phyloP scores from a whole-genome alignment of 1,139 yeast genomes.

The Geotrichum europaeum region DNA sequence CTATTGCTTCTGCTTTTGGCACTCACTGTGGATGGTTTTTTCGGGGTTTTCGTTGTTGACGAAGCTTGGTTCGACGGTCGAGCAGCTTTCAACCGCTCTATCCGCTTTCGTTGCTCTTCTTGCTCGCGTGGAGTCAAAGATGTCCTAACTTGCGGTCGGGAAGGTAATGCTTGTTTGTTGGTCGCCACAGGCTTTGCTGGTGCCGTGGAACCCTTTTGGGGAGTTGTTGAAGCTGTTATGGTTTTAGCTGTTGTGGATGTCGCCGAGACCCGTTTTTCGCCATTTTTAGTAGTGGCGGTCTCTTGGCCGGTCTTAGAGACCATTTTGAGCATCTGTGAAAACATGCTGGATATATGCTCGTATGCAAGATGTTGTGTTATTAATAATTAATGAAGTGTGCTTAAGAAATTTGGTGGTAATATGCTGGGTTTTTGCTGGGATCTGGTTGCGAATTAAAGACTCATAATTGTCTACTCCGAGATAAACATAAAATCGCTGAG shows the following conservation, averaged over 20 bases:
- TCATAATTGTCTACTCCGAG: not conserved
- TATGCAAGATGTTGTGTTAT: not conserved
- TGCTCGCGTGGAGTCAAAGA: conserved; percentile 25
- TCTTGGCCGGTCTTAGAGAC: conserved; percentile 19
- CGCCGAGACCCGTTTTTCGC: not conserved
- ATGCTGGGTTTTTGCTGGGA: not conserved
- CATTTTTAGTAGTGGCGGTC: not conserved
- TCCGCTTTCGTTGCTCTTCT: conserved; percentile 27
- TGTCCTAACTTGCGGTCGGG: conserved; percentile 6
- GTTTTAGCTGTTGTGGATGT: not conserved
- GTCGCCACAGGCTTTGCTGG: not conserved
- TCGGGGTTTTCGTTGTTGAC: conserved; percentile 18
- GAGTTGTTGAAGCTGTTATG: not conserved
- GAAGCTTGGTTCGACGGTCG: conserved; percentile 16
- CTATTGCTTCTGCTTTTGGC: conserved; percentile 2
- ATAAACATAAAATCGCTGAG: not conserved
- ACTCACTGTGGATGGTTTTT: conserved; percentile 17
- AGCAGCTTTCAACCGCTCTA: conserved; percentile 31
- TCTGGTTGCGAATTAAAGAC: not conserved
- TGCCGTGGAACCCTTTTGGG: not conserved
- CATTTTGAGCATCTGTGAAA: conserved; percentile 28
- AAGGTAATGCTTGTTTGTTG: not conserved
- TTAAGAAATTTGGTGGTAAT: not conserved
- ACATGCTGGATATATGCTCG: conserved; percentile 10
- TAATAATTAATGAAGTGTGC: not conserved